These are phyloP conservation scores for Pseudogymnoascus sp. DNA, from an alignment of 2,329 filamentous ascomycete genomes.

Conservation along the genomic window DNA sequence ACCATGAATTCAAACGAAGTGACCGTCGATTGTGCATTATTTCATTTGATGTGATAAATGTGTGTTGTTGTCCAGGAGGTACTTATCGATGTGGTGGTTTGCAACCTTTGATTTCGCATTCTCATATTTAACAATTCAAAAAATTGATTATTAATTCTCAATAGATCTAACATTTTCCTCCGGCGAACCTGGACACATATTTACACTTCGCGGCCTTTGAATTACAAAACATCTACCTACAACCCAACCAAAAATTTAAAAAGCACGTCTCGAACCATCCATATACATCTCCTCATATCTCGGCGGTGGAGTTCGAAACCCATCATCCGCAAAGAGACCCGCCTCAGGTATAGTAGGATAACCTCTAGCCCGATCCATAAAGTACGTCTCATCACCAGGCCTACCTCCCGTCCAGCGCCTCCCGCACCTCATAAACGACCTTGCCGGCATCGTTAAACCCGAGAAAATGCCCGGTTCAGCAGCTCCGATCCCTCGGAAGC, in stretches of 20 bases:
- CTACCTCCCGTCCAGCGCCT: not conserved
- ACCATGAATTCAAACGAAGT: slow-evolving; percentile 12
- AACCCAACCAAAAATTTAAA: not conserved
- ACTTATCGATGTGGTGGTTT: not conserved
- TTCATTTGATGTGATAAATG: not conserved
- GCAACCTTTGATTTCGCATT: not conserved
- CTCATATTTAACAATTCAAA: not conserved
- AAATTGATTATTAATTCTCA: not conserved
- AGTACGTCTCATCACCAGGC: not conserved
- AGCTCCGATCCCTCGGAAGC: not conserved
- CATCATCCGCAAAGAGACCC: not conserved
- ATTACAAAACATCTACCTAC: not conserved
- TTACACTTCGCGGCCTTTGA: not conserved
- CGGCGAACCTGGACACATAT: not conserved
- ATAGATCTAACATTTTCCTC: not conserved
- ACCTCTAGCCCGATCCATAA: not conserved
- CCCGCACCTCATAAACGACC: not conserved
- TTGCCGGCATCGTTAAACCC: not conserved
- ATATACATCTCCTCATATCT: not conserved
- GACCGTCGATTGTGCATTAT: slow-evolving; percentile 1
- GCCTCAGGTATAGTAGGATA: not conserved
- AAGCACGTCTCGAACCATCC: not conserved
- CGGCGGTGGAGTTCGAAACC: not conserved
- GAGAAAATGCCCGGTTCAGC: not conserved
- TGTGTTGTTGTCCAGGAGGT: not conserved